These are phyloP conservation scores for Nemania diffusa DNA, from an alignment of 2,329 filamentous ascomycete species.

Conservation along the genomic window DNA sequence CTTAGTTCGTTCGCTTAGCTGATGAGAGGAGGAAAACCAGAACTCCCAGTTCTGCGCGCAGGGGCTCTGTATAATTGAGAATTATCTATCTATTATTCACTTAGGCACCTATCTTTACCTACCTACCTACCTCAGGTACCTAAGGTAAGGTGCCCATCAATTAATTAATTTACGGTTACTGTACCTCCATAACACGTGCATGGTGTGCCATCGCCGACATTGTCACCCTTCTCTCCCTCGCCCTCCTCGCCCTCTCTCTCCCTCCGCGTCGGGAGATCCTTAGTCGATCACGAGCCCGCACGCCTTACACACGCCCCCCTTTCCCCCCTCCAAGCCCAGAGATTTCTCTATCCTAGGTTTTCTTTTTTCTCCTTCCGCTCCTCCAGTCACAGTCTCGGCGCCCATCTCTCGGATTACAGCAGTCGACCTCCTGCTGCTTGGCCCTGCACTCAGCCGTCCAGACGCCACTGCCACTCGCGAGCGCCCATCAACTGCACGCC, in stretches of 20 bases:
- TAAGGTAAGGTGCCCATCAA: slow-evolving; percentile 37
- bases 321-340: slow-evolving; percentile 12
- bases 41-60: slow-evolving; percentile 14
- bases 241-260: not conserved
- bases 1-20: slow-evolving; percentile 32
- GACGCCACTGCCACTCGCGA: slow-evolving; percentile 49
- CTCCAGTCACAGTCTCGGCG: slow-evolving; percentile 29
- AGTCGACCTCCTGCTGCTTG: slow-evolving; percentile 45
- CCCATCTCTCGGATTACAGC: slow-evolving; percentile 38
- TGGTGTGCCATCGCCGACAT: slow-evolving; percentile 39
- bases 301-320: slow-evolving; percentile 32
- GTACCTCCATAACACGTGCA: slow-evolving; percentile 42
- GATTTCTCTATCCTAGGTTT: slow-evolving; percentile 27
- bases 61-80: slow-evolving; percentile 28
- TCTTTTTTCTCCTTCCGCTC: slow-evolving; percentile 36
- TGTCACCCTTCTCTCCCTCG: slow-evolving; percentile 28
- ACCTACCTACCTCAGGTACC: slow-evolving; percentile 24
- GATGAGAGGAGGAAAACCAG: slow-evolving; percentile 23
- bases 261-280: slow-evolving; percentile 35
- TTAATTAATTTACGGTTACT: slow-evolving; percentile 40
- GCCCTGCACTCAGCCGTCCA: slow-evolving; percentile 56
- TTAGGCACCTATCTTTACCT: slow-evolving; percentile 35
- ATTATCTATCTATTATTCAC: slow-evolving; percentile 32
- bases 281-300: slow-evolving; percentile 45
- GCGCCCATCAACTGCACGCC: slow-evolving; percentile 55